Conservation (phyloP, 495 filamentous ascomycete genomes). For the Podospora australis region DNA sequence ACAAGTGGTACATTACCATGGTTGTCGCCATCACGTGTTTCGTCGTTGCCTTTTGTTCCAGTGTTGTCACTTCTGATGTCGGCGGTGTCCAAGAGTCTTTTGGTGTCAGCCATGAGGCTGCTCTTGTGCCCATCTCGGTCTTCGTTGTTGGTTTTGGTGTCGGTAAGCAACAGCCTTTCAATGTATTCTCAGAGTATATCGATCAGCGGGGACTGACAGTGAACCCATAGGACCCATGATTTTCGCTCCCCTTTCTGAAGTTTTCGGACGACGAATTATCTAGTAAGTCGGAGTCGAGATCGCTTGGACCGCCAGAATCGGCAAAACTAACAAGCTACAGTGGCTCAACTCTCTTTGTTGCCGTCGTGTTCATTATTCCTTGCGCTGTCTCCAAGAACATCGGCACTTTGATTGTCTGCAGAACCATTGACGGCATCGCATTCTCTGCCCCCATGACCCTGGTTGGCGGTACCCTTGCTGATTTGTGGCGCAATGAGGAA, state of each 20-base stretch:
- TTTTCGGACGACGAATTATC: constrained; percentile 61
- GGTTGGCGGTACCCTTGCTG: constrained; percentile 73
- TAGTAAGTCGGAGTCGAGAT: constrained; percentile 36
- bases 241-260: constrained; percentile 72
- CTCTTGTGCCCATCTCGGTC: constrained; percentile 59
- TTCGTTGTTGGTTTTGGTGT: constrained; percentile 78
- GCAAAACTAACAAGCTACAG: too few species aligned
- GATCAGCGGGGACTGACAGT: neutral
- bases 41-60: constrained; percentile 56
- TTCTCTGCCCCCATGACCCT: constrained; percentile 81
- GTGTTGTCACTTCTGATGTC: constrained; percentile 64
- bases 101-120: constrained; percentile 57
- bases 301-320: too few species aligned
- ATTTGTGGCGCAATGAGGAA: constrained; percentile 76
- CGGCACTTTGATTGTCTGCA: constrained; percentile 63
- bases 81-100: constrained; percentile 54
- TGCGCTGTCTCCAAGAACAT: constrained; percentile 71
- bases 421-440: constrained; percentile 71
- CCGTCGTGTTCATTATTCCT: constrained; percentile 71
- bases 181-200: neutral
- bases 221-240: constrained; percentile 51
- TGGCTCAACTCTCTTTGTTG: constrained; percentile 52
- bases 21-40: constrained; percentile 59
- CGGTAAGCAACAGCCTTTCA: constrained; percentile 28
- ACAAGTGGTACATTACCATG: constrained; percentile 65